Evolutionary conservation across 2,329 filamentous ascomycete species (phyloP).

Genomic region (Pseudogymnoascus sp.): DNA sequence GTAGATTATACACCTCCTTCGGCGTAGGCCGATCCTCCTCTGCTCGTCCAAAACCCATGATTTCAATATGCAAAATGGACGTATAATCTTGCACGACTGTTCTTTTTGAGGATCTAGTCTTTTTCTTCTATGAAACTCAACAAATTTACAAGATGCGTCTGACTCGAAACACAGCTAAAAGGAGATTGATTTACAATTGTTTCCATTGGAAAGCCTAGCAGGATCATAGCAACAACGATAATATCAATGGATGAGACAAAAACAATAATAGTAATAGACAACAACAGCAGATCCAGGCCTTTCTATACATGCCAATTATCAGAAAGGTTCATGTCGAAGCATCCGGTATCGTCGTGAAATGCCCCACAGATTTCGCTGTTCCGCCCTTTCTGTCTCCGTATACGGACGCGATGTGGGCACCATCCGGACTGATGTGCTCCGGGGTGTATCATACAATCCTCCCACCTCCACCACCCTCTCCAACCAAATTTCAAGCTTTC

Average conservation of each 20-base stretch:
- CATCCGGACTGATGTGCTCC: neutral
- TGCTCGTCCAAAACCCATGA: slow-evolving; percentile 14
- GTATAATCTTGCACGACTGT: neutral
- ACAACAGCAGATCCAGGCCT: neutral
- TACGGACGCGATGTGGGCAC: neutral
- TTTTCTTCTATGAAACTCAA: neutral
- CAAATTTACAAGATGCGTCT: neutral
- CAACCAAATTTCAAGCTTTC: neutral
- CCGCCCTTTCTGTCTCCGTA: neutral
- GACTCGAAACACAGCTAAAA: neutral
- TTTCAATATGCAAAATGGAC: neutral
- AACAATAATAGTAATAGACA: neutral
- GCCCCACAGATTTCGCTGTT: neutral
- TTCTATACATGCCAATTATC: neutral
- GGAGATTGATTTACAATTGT: neutral
- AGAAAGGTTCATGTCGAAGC: neutral
- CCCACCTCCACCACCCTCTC: neutral
- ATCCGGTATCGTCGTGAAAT: neutral
- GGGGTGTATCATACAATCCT: neutral
- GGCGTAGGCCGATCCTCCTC: slow-evolving; percentile 24
- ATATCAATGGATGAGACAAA: neutral
- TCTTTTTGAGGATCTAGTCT: neutral
- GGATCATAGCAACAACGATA: neutral
- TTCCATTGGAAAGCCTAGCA: neutral
- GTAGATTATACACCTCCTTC: slow-evolving; percentile 21